phyloP scores from a whole-genome alignment of 106 monocot species.

The Dioscorea alata region DNA sequence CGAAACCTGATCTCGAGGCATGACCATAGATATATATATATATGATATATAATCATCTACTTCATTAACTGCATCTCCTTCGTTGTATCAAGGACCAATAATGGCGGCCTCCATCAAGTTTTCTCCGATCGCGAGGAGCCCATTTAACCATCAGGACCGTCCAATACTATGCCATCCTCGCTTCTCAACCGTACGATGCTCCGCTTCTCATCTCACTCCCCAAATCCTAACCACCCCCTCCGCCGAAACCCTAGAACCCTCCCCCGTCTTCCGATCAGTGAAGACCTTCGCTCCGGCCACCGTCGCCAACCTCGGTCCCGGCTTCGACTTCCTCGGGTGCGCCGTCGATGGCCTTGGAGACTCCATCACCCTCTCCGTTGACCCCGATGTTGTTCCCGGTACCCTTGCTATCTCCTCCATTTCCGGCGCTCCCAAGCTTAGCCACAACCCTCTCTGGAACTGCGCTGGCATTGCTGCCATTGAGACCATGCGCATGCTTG shows the following conservation, averaged over 20 bases:
- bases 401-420: constrained; percentile 60
- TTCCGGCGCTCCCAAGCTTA: constrained; percentile 42
- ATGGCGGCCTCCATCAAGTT: neutral
- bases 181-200: constrained; percentile 18
- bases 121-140: neutral
- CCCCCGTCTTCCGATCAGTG: constrained; percentile 43
- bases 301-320: constrained; percentile 85
- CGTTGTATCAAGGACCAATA: neutral
- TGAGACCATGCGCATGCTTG: constrained; percentile 57
- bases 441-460: constrained; percentile 56
- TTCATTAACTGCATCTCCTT: no score
- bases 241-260: constrained; percentile 29
- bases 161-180: neutral
- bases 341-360: constrained; percentile 65
- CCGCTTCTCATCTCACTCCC: neutral
- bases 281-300: constrained; percentile 87
- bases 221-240: constrained; percentile 1
- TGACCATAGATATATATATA: neutral
- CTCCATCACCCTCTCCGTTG: constrained; percentile 50
- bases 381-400: constrained; percentile 45
- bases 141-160: neutral
- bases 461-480: constrained; percentile 91
- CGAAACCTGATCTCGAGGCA: no score
- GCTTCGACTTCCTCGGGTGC: constrained; percentile 81
- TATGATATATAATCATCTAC: no score